Conservation (phyloP, 2,329 filamentous ascomycete species). For the Sphaerostilbella broomeana region DNA sequence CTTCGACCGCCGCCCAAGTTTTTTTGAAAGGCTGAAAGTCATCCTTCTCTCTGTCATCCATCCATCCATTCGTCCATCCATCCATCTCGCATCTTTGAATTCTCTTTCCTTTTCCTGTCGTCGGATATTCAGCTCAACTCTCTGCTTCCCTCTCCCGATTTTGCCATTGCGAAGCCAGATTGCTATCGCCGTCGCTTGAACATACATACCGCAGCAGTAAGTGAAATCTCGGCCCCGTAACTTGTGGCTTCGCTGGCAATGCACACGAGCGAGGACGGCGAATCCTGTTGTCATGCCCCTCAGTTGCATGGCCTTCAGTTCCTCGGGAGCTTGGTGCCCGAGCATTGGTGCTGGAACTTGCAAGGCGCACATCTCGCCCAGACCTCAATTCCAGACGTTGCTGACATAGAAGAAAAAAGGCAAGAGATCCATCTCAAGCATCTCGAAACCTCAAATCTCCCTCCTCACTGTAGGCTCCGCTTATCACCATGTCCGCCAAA, state of each 20-base stretch:
- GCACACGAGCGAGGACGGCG: too few relatives aligned
- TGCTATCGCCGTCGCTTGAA: slow-evolving; percentile 3
- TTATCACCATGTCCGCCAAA: slow-evolving; percentile 58
- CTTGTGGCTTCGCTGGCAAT: too few relatives aligned
- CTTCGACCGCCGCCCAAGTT: slow-evolving; percentile 17
- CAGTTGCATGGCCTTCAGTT: too few relatives aligned
- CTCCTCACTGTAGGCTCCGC: slow-evolving; percentile 22
- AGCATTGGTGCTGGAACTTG: too few relatives aligned
- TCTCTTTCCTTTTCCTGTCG: slow-evolving; percentile 9
- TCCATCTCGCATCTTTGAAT: slow-evolving; percentile 3
- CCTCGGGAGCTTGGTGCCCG: slow-evolving; percentile 3
- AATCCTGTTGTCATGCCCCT: too few relatives aligned
- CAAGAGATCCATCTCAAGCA: slow-evolving; percentile 6
- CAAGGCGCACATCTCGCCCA: too few relatives aligned
- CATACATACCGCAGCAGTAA: slow-evolving; percentile 4
- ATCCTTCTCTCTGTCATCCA: slow-evolving; percentile 14
- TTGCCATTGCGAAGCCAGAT: slow-evolving; percentile 7
- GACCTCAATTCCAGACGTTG: too few relatives aligned
- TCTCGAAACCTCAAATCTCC: slow-evolving; percentile 1
- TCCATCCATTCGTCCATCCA: too few relatives aligned
- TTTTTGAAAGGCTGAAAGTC: slow-evolving; percentile 18
- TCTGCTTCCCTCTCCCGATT: slow-evolving; percentile 2
- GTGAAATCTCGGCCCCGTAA: too few relatives aligned
- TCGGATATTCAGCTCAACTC: slow-evolving; percentile 7
- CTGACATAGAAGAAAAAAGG: slow-evolving; percentile 14